Percentiles rank a stretch among this genome's conserved stretches.
Conservation (phyloP, 2,329 filamentous ascomycete species). For the Colletotrichum sp. region DNA sequence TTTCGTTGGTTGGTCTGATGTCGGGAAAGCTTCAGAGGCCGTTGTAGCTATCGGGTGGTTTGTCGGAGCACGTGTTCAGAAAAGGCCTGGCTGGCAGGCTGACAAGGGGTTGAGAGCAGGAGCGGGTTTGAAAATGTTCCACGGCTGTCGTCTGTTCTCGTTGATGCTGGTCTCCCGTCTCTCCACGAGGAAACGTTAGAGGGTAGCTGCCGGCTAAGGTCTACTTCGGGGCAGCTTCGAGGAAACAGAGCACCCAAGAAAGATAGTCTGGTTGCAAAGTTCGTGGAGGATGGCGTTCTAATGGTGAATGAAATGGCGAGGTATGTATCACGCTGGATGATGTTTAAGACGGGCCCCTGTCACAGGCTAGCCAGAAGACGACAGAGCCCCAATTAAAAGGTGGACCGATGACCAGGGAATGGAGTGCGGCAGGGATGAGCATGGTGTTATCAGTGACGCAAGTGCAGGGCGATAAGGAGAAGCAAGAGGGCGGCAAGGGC, state of each 20-base stretch:
- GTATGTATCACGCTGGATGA: constrained; percentile 19
- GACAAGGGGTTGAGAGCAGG: background rate
- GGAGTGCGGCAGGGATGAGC: constrained; percentile 4
- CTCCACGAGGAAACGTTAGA: background rate
- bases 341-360: constrained; percentile 19
- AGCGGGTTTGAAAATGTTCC: background rate
- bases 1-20: constrained; percentile 15
- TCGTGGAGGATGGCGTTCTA: background rate
- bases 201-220: background rate
- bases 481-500: background rate
- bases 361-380: constrained; percentile 14
- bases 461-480: constrained; percentile 14
- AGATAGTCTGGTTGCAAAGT: background rate
- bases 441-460: constrained; percentile 23
- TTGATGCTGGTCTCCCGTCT: background rate
- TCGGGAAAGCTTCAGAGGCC: constrained; percentile 5
- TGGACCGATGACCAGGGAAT: constrained; percentile 15
- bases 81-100: background rate
- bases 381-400: constrained; percentile 14
- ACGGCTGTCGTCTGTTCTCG: background rate
- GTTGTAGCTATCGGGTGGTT: background rate
- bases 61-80: constrained; percentile 19
- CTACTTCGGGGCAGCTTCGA: background rate
- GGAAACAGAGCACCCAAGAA: background rate
- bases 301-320: constrained; percentile 3